These are phyloP conservation scores for Ensete glaucum DNA, from an alignment of 176 grass and related monocot species.

Conservation along the genomic window DNA sequence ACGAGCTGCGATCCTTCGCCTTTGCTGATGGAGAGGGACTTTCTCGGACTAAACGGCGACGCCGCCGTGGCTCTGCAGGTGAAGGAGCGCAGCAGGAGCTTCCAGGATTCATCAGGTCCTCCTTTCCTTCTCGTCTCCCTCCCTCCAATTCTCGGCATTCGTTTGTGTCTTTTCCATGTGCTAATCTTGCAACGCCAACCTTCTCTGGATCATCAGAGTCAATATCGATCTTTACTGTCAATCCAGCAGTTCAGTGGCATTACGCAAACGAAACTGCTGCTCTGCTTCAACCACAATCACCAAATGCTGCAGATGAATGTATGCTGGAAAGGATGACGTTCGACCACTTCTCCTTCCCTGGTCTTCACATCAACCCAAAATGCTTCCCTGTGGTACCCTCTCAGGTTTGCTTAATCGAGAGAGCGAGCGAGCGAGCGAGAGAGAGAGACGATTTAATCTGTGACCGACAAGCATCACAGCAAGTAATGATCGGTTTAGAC, in stretches of 20 bases:
- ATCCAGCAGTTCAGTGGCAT: not conserved
- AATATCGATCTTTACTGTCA: too few species aligned
- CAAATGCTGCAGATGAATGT: not conserved
- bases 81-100: not conserved
- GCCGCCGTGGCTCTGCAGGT: not conserved
- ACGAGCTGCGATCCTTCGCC: not conserved
- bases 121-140: not conserved
- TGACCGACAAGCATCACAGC: not conserved
- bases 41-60: not conserved
- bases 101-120: conserved; percentile 2
- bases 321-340: not conserved
- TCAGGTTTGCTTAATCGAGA: not conserved
- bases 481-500: not conserved
- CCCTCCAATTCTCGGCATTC: not conserved
- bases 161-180: not conserved
- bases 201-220: too few species aligned
- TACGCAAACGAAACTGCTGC: not conserved
- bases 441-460: not conserved
- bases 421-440: not conserved
- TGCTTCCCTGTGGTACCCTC: not conserved
- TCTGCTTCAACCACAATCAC: not conserved
- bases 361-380: not conserved
- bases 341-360: not conserved
- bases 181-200: too few species aligned
- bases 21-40: not conserved